Evolutionary conservation across 2,329 filamentous ascomycete genomes (phyloP).

Genomic region (Lanzia echinophila): DNA sequence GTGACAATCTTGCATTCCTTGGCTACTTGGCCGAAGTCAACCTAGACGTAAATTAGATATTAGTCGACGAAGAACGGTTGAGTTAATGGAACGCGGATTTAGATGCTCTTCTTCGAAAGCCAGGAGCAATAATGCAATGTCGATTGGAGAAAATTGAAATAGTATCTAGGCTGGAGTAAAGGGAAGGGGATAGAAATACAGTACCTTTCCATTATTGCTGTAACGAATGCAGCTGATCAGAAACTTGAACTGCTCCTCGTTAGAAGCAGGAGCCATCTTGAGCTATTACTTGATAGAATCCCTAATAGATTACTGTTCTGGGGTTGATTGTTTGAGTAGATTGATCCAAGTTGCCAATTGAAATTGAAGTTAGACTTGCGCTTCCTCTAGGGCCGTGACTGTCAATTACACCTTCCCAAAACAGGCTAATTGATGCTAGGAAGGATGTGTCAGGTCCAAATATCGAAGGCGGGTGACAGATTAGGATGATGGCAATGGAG

Average conservation of each 20-base stretch:
- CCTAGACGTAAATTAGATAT: constrained; percentile 34
- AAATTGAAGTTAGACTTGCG: not conserved
- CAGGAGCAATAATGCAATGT: too few species aligned
- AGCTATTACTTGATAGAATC: not conserved
- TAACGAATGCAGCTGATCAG: constrained; percentile 59
- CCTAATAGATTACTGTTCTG: not conserved
- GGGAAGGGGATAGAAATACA: too few species aligned
- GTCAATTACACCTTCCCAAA: too few species aligned
- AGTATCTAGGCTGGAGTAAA: too few species aligned
- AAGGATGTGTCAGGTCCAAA: constrained; percentile 1
- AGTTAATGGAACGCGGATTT: not conserved
- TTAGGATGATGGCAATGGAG: constrained; percentile 8
- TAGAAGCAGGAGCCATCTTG: constrained; percentile 44
- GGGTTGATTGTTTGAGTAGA: not conserved
- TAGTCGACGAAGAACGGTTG: not conserved
- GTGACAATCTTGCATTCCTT: constrained; percentile 54
- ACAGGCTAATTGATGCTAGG: not conserved
- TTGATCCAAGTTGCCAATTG: not conserved
- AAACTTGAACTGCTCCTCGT: constrained; percentile 57
- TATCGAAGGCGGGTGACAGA: constrained; percentile 10
- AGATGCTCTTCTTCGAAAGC: not conserved
- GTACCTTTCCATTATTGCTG: constrained; percentile 54
- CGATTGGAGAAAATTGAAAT: too few species aligned
- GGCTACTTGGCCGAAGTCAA: constrained; percentile 60
- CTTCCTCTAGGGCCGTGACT: too few species aligned